Evolutionary conservation across 768 basidiomycete genomes (phyloP).

Genomic region (Mycena galericulata): DNA sequence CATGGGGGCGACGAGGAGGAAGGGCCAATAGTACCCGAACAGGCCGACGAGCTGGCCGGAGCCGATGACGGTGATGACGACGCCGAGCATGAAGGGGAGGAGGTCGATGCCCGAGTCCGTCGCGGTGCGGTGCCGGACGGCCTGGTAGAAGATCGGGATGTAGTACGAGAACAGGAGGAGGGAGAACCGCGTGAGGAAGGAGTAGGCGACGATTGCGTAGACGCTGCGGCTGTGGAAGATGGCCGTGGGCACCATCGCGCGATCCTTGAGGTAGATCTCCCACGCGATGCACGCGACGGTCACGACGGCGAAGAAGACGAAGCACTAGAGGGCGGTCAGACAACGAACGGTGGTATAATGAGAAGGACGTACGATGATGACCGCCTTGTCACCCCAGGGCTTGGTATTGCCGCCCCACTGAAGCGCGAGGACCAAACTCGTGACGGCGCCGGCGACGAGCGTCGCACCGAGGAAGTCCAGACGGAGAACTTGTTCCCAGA

Average conservation of each 20-base stretch:
- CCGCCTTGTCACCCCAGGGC: conserved; percentile 47
- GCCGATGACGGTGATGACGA: conserved; percentile 20
- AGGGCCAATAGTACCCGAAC: conserved; percentile 28
- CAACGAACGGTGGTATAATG: background rate
- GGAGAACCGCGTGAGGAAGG: conserved; percentile 24
- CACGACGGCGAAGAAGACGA: conserved; percentile 28
- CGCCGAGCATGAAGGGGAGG: conserved; percentile 32
- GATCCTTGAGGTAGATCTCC: conserved; percentile 29
- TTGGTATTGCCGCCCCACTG: conserved; percentile 60
- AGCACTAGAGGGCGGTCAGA: conserved; percentile 5
- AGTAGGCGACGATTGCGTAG: conserved; percentile 21
- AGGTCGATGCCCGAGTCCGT: conserved; percentile 33
- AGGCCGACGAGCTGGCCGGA: conserved; percentile 21
- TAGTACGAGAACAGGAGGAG: conserved; percentile 33
- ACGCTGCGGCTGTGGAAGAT: conserved; percentile 30
- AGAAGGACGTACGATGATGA: conserved; percentile 32
- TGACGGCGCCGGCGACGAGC: conserved; percentile 49
- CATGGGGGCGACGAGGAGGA: conserved; percentile 8
- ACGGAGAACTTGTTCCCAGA: conserved; percentile 21
- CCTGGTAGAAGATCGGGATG: conserved; percentile 37
- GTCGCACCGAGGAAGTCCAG: conserved; percentile 55
- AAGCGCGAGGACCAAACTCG: conserved; percentile 53
- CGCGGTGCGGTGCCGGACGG: conserved; percentile 22
- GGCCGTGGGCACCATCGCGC: conserved; percentile 26
- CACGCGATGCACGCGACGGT: conserved; percentile 16